Evolutionary conservation across 169 alveolate species (phyloP).

Genomic region (Babesia sp.): DNA sequence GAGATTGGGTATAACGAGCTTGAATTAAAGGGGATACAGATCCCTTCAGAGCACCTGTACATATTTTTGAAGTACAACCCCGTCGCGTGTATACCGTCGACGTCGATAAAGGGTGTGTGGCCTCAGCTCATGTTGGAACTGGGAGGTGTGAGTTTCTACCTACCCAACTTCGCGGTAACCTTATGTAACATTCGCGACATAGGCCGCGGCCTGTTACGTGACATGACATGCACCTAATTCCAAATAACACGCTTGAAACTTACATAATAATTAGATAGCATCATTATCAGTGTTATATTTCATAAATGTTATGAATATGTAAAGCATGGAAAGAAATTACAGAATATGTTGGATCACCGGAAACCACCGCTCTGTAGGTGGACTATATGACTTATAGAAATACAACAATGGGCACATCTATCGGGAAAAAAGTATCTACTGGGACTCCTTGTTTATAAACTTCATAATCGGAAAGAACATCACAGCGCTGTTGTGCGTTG

Average conservation of each 20-base stretch:
- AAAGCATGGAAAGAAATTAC: too few species aligned
- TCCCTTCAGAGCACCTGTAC: not conserved
- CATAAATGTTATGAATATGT: too few species aligned
- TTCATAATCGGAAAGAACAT: not conserved
- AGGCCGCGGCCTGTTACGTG: slow-evolving; percentile 7
- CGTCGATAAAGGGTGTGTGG: not conserved
- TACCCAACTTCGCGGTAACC: slow-evolving; percentile 12
- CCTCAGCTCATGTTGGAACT: slow-evolving; percentile 1
- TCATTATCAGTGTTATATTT: not conserved
- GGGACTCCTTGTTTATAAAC: not conserved
- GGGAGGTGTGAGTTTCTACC: not conserved
- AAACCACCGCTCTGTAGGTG: too few species aligned
- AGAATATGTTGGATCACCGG: too few species aligned
- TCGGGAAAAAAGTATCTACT: too few species aligned
- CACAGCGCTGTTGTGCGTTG: not conserved
- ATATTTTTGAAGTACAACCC: slow-evolving; percentile 39
- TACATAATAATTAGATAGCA: not conserved
- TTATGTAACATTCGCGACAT: not conserved
- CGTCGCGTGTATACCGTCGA: slow-evolving; percentile 13
- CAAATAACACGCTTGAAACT: not conserved
- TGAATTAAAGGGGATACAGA: not conserved
- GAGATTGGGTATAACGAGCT: slow-evolving; percentile 21
- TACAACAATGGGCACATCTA: too few species aligned
- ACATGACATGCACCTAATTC: not conserved
- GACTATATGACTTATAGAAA: too few species aligned